These are phyloP conservation scores for Delitschia confertaspora DNA, from an alignment of 495 filamentous ascomycete species.

Conservation along the genomic window DNA sequence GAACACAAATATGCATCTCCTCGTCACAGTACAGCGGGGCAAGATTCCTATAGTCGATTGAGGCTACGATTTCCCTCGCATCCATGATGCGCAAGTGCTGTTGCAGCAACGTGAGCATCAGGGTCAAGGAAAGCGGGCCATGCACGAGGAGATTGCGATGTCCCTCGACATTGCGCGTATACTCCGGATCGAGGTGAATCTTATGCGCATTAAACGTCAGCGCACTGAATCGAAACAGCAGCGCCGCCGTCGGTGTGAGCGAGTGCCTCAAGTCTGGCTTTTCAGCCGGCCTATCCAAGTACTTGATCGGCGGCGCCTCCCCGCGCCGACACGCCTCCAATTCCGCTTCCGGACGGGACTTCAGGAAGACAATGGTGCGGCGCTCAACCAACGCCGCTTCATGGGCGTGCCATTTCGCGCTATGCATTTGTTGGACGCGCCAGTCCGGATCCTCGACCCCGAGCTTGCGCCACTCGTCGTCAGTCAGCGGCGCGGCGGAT, in stretches of 20 bases:
- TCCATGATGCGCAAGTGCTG: slow-evolving; percentile 37
- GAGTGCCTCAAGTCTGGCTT: slow-evolving; percentile 50
- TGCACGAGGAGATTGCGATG: slow-evolving; percentile 71
- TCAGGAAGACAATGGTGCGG: slow-evolving; percentile 56
- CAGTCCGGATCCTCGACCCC: slow-evolving; percentile 15
- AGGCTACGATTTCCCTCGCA: slow-evolving; percentile 33
- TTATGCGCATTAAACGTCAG: slow-evolving; percentile 78
- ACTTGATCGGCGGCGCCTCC: slow-evolving; percentile 4
- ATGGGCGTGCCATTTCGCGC: slow-evolving; percentile 32
- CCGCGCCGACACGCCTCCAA: slow-evolving; percentile 26
- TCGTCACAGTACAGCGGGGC: slow-evolving; percentile 70
- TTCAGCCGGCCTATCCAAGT: slow-evolving; percentile 24
- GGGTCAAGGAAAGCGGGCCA: slow-evolving; percentile 68
- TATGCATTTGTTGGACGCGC: slow-evolving; percentile 33
- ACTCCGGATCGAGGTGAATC: slow-evolving; percentile 72
- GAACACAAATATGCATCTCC: slow-evolving; percentile 34
- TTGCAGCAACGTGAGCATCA: slow-evolving; percentile 60
- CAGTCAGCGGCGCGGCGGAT: no score
- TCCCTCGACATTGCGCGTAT: slow-evolving; percentile 61
- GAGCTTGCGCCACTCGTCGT: no score
- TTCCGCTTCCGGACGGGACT: slow-evolving; percentile 30
- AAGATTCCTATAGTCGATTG: slow-evolving; percentile 72
- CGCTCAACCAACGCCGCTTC: slow-evolving; percentile 45
- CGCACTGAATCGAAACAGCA: slow-evolving; percentile 79
- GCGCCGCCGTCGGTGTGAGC: slow-evolving; percentile 51